Conservation (phyloP, 441 rosid species). For the Daphne laureola region DNA sequence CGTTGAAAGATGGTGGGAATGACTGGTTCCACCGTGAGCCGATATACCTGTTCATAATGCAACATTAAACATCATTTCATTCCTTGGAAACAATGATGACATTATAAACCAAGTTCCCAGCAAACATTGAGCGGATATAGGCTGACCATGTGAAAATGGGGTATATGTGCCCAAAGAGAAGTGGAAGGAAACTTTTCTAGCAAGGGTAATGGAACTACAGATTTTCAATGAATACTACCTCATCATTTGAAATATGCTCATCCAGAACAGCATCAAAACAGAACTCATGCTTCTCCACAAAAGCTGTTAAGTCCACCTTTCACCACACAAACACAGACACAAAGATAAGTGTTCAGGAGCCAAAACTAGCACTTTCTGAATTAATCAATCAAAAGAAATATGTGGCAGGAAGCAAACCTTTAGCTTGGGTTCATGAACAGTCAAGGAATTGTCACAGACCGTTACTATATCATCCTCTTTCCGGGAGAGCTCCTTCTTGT, state of each 20-base stretch:
- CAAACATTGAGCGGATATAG: too few species aligned
- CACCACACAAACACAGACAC: slow-evolving; percentile 20
- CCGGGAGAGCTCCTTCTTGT: slow-evolving; percentile 79
- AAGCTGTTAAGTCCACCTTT: slow-evolving; percentile 99
- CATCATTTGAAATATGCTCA: slow-evolving; percentile 79
- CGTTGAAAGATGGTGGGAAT: slow-evolving; percentile 88
- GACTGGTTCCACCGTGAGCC: slow-evolving; percentile 85
- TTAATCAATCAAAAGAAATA: slow-evolving; percentile 3
- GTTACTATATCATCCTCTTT: slow-evolving; percentile 93
- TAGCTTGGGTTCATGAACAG: slow-evolving; percentile 90
- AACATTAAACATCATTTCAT: too few species aligned
- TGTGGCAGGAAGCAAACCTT: slow-evolving; percentile 51
- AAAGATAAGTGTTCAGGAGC: slow-evolving; percentile 5
- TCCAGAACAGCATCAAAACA: slow-evolving; percentile 97
- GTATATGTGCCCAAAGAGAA: too few species aligned
- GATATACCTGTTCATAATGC: slow-evolving; percentile 63
- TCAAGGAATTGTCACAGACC: slow-evolving; percentile 60
- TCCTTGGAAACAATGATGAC: too few species aligned
- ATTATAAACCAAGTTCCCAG: too few species aligned
- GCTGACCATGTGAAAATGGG: too few species aligned
- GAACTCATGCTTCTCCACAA: slow-evolving; percentile 93
- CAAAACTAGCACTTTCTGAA: slow-evolving; percentile 2
- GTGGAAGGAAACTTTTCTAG: too few species aligned
- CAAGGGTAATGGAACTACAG: too few species aligned
- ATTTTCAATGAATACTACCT: slow-evolving; percentile 37